These are phyloP conservation scores for Dryas drummondii DNA, from an alignment of 306 rosid genomes.

Conservation along the genomic window DNA sequence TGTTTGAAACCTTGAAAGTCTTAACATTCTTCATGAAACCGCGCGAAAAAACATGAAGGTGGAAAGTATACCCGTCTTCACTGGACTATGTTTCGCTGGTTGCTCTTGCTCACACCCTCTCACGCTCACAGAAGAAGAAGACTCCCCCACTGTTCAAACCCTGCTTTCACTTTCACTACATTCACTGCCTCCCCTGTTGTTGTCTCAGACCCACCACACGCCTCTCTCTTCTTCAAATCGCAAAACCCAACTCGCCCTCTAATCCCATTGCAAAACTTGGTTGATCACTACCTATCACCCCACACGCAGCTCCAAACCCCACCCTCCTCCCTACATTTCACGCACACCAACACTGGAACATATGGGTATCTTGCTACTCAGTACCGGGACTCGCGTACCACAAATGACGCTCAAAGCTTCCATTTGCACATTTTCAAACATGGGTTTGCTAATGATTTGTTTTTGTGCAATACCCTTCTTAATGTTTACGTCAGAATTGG, in stretches of 20 bases:
- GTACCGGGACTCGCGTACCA: conserved; percentile 42
- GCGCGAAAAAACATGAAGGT: conserved; percentile 6
- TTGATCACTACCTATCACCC: conserved; percentile 33
- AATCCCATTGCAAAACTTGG: conserved; percentile 27
- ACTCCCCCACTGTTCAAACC: conserved; percentile 4
- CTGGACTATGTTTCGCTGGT: conserved; percentile 32
- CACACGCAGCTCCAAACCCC: conserved; percentile 21
- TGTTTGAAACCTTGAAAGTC: conserved; percentile 9
- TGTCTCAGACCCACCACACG: conserved; percentile 17
- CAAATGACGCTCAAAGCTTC: conserved; percentile 56
- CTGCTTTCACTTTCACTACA: conserved; percentile 19
- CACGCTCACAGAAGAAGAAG: neutral
- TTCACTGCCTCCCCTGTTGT: conserved; percentile 14
- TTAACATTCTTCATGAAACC: neutral
- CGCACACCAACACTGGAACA: conserved; percentile 23
- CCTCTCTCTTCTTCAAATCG: conserved; percentile 25
- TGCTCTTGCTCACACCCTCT: conserved; percentile 5
- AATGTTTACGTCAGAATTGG: conserved; percentile 52
- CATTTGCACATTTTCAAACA: conserved; percentile 60
- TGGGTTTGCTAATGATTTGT: conserved; percentile 60
- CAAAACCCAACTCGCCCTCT: conserved; percentile 18
- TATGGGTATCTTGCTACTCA: conserved; percentile 35
- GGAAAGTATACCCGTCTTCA: neutral
- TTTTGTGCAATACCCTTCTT: conserved; percentile 68
- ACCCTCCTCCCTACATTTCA: conserved; percentile 3